phyloP scores from a whole-genome alignment of 768 basidiomycete genomes.

The Leccinum imitatum region DNA sequence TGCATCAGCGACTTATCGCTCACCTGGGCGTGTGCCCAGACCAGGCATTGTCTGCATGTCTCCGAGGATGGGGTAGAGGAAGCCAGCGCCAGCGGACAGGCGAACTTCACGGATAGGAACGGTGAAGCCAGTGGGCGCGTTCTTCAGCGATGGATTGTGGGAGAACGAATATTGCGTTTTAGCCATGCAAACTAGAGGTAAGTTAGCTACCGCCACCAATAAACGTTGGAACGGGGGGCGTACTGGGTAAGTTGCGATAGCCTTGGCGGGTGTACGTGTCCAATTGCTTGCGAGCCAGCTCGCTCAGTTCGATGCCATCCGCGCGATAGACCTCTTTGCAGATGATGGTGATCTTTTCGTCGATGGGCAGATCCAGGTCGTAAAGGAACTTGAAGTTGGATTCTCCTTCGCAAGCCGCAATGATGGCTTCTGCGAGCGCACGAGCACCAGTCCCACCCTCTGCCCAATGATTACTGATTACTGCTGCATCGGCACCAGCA shows the following conservation, averaged over 20 bases:
- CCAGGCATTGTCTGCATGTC: slow-evolving; percentile 99
- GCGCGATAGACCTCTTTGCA: slow-evolving; percentile 93
- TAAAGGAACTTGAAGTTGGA: slow-evolving; percentile 94
- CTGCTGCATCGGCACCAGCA: slow-evolving; percentile 91
- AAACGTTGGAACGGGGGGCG: slow-evolving; percentile 23
- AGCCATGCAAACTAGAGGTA: slow-evolving; percentile 80
- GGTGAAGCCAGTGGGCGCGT: slow-evolving; percentile 89
- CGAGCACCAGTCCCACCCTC: slow-evolving; percentile 90
- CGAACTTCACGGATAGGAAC: slow-evolving; percentile 88
- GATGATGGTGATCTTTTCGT: slow-evolving; percentile 86
- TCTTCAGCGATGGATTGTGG: slow-evolving; percentile 88
- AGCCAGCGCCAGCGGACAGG: slow-evolving; percentile 90
- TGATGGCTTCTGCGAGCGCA: slow-evolving; percentile 88
- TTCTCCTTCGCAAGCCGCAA: slow-evolving; percentile 77
- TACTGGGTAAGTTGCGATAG: slow-evolving; percentile 74
- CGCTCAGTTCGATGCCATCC: slow-evolving; percentile 84
- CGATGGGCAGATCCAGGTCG: slow-evolving; percentile 78
- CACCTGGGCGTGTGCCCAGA: slow-evolving; percentile 86
- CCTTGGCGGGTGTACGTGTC: slow-evolving; percentile 93
- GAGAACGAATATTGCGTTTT: slow-evolving; percentile 99
- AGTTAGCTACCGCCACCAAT: too few species aligned
- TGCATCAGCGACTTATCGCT: slow-evolving; percentile 11
- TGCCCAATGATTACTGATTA: slow-evolving; percentile 98
- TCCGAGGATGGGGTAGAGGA: slow-evolving; percentile 92
- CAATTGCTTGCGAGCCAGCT: slow-evolving; percentile 80